Evolutionary conservation across 2,329 filamentous ascomycete genomes (phyloP).

Genomic region (Clarireedia homoeocarpa): DNA sequence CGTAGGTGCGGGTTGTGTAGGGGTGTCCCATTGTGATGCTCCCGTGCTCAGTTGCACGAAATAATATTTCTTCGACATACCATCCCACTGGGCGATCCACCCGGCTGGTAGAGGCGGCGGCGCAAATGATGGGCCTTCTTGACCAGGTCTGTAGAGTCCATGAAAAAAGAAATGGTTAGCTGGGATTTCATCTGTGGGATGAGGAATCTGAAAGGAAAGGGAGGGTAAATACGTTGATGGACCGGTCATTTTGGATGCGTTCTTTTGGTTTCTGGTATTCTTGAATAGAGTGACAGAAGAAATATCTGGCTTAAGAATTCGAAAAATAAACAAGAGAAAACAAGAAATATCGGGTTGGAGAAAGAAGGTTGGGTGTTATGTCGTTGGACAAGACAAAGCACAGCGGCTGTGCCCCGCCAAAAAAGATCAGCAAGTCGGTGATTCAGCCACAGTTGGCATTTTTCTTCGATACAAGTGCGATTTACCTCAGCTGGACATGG

Average conservation of each 20-base stretch:
- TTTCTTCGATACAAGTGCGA: neutral
- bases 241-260: slow-evolving; percentile 20
- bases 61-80: slow-evolving; percentile 56
- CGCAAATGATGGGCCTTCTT: slow-evolving; percentile 29
- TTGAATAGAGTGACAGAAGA: neutral
- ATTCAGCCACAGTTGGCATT: neutral
- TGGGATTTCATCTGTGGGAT: slow-evolving; percentile 8
- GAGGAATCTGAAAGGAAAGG: neutral
- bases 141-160: slow-evolving; percentile 22
- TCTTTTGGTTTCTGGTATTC: neutral
- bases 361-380: neutral
- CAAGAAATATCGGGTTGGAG: neutral
- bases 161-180: neutral
- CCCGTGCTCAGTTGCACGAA: slow-evolving; percentile 67
- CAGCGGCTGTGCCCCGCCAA: neutral
- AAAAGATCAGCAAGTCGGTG: neutral
- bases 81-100: slow-evolving; percentile 66
- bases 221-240: slow-evolving; percentile 23
- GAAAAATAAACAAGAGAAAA: slow-evolving; percentile 1
- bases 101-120: slow-evolving; percentile 55
- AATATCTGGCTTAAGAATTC: neutral
- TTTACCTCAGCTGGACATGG: neutral
- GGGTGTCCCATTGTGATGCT: slow-evolving; percentile 66
- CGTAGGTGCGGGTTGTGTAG: slow-evolving; percentile 54
- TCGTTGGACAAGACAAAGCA: neutral